These are phyloP conservation scores for Chaetomiaceae sp. DNA, from an alignment of 2,329 filamentous ascomycete species.

Conservation along the genomic window DNA sequence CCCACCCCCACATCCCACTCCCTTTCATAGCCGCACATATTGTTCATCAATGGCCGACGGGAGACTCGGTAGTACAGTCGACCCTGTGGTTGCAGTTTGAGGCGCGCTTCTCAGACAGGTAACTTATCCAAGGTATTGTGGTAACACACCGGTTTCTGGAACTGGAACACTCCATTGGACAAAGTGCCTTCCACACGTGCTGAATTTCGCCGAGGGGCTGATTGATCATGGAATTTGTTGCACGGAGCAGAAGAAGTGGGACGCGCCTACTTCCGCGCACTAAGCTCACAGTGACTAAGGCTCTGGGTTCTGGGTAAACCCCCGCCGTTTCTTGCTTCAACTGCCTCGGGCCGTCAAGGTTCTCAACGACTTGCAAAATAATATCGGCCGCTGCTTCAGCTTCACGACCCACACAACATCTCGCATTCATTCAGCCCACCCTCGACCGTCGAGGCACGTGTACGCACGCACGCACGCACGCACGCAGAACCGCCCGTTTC, in stretches of 20 bases:
- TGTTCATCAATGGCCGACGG: too few relatives aligned
- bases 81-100: neutral
- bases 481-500: constrained; percentile 8
- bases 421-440: neutral
- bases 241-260: neutral
- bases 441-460: too few relatives aligned
- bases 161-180: too few relatives aligned
- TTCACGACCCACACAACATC: constrained; percentile 11
- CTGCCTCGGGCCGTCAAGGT: constrained; percentile 22
- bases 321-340: neutral
- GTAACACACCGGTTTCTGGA: too few relatives aligned
- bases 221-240: too few relatives aligned
- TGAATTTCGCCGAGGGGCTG: too few relatives aligned
- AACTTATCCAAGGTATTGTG: too few relatives aligned
- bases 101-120: neutral
- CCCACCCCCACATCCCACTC: too few relatives aligned
- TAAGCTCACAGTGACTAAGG: too few relatives aligned
- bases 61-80: constrained; percentile 1
- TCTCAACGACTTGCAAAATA: constrained; percentile 21
- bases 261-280: too few relatives aligned
- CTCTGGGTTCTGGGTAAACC: neutral
- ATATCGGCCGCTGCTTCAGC: constrained; percentile 12
- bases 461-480: neutral
- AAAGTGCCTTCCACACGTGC: too few relatives aligned
- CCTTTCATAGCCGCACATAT: too few relatives aligned